A percentile compares a stretch with the other conserved stretches of the same genome.
phyloP scores from a whole-genome alignment of 257 asterid species.

The Salvia miltiorrhiza region DNA sequence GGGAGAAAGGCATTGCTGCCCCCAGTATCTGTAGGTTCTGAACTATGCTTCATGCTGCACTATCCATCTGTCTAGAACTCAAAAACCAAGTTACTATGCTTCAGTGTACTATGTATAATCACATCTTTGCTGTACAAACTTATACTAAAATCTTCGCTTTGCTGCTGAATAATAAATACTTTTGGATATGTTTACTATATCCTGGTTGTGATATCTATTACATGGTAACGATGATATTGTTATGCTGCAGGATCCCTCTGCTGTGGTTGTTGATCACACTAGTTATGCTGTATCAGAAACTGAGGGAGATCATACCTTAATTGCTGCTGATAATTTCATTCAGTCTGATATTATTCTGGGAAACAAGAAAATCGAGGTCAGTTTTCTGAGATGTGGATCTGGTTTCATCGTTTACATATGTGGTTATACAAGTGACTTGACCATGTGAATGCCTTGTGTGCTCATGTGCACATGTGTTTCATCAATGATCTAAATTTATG shows the following conservation, averaged over 20 bases:
- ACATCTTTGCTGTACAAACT: background rate
- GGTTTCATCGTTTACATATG: slow-evolving; percentile 1
- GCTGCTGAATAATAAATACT: background rate
- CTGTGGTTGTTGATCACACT: slow-evolving; percentile 68
- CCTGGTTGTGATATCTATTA: background rate
- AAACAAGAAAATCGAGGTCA: slow-evolving; percentile 55
- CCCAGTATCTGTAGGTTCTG: background rate
- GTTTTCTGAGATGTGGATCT: slow-evolving; percentile 7
- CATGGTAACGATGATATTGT: background rate
- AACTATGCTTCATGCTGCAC: background rate
- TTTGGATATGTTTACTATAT: background rate
- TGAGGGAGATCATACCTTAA: slow-evolving; percentile 71
- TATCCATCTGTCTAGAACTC: background rate
- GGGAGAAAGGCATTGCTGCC: background rate
- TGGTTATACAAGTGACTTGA: background rate
- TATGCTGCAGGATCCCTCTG: slow-evolving; percentile 54
- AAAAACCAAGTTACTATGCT: background rate
- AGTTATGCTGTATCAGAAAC: slow-evolving; percentile 62
- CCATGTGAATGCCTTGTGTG: background rate
- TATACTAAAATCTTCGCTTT: background rate
- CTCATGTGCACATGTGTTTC: background rate
- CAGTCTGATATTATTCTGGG: slow-evolving; percentile 69
- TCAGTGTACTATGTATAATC: background rate
- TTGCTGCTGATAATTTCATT: slow-evolving; percentile 63
- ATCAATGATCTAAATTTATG: background rate